These are phyloP conservation scores for Vitis amurensis DNA, from an alignment of 164 flowering plant species.

Conservation along the genomic window DNA sequence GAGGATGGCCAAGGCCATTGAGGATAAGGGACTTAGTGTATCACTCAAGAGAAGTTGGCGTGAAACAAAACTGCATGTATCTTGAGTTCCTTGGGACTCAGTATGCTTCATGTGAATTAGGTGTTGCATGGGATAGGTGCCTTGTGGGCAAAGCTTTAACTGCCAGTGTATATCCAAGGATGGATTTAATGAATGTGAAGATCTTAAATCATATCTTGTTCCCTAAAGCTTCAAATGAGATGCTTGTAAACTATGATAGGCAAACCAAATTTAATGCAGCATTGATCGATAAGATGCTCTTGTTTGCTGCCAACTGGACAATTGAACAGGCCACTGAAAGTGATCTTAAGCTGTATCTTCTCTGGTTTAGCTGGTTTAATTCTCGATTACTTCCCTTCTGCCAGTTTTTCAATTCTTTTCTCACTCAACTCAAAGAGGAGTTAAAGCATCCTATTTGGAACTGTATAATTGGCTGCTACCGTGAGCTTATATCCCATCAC, in stretches of 20 bases:
- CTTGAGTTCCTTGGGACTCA: constrained; percentile 71
- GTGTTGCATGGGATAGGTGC: not conserved
- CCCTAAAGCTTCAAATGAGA: constrained; percentile 27
- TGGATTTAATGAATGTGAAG: constrained; percentile 27
- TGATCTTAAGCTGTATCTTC: constrained; percentile 59
- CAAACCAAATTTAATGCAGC: constrained; percentile 23
- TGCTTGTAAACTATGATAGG: not conserved
- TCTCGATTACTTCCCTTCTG: constrained; percentile 43
- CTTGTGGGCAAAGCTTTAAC: constrained; percentile 9
- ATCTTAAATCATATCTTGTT: constrained; percentile 36
- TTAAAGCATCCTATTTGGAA: constrained; percentile 71
- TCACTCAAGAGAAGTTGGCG: constrained; percentile 58
- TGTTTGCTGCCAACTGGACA: constrained; percentile 82
- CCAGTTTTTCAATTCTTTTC: constrained; percentile 40
- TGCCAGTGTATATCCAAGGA: constrained; percentile 1
- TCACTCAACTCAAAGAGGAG: constrained; percentile 39
- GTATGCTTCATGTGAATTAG: constrained; percentile 42
- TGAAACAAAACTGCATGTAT: constrained; percentile 70
- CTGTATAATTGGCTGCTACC: constrained; percentile 27
- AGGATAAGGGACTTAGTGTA: constrained; percentile 43
- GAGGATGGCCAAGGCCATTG: constrained; percentile 85
- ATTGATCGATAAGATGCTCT: constrained; percentile 46
- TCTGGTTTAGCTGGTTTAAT: constrained; percentile 61
- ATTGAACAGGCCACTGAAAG: constrained; percentile 74
- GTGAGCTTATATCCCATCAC: constrained; percentile 35